These are phyloP conservation scores for Aspergillus neotritici DNA, from an alignment of 2,329 filamentous ascomycete genomes.

Conservation along the genomic window DNA sequence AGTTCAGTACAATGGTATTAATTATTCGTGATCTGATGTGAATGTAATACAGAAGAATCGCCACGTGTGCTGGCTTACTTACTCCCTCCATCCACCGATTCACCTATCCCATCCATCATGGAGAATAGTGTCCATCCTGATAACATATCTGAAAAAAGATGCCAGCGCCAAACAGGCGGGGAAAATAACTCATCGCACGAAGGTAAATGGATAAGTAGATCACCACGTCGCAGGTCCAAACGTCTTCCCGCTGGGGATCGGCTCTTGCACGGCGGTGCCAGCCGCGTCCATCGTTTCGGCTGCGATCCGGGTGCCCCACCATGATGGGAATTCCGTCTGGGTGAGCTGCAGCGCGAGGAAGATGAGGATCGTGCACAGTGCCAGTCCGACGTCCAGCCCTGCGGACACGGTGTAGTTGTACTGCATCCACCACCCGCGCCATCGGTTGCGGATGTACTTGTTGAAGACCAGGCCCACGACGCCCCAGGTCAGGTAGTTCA, in stretches of 20 bases:
- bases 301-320: slow-evolving; percentile 64
- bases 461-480: slow-evolving; percentile 64
- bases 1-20: no score
- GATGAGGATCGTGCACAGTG: slow-evolving; percentile 61
- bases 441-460: slow-evolving; percentile 59
- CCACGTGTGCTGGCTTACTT: no score
- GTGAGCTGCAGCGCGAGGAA: slow-evolving; percentile 64
- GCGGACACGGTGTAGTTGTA: slow-evolving; percentile 74
- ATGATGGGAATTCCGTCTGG: slow-evolving; percentile 49
- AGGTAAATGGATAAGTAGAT: not conserved
- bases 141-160: no score
- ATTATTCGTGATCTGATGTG: no score
- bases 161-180: no score
- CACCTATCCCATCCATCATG: no score
- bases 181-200: no score
- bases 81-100: no score
- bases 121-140: not conserved
- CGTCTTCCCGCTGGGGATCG: slow-evolving; percentile 49
- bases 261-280: slow-evolving; percentile 54
- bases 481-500: slow-evolving; percentile 68
- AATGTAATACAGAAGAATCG: no score
- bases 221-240: slow-evolving; percentile 52
- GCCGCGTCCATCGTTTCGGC: slow-evolving; percentile 57
- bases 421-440: slow-evolving; percentile 68
- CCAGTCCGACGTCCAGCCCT: slow-evolving; percentile 63